Conservation (phyloP, 495 filamentous ascomycete genomes). For the Daldinia concentrica region DNA sequence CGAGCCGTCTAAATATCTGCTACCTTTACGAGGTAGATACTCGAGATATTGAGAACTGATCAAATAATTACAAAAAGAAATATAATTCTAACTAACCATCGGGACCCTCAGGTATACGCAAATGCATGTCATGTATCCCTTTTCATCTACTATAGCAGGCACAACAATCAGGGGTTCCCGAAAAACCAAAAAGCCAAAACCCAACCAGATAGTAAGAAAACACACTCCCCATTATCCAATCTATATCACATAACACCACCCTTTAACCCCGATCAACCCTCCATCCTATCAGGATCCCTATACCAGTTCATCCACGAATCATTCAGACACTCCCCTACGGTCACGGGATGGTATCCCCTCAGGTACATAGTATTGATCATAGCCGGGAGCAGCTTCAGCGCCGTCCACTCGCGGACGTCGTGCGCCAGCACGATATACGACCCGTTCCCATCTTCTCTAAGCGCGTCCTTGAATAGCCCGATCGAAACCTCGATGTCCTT, state of each 20-base stretch:
- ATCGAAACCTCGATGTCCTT: slow-evolving; percentile 63
- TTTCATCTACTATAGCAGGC: too few relatives aligned
- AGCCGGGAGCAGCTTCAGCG: slow-evolving; percentile 68
- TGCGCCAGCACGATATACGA: slow-evolving; percentile 60
- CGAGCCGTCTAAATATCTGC: background rate
- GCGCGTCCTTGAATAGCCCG: slow-evolving; percentile 51
- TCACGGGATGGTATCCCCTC: slow-evolving; percentile 59
- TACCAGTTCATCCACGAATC: slow-evolving; percentile 58
- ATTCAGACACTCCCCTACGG: slow-evolving; percentile 53
- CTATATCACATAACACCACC: background rate
- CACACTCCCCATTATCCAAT: too few relatives aligned
- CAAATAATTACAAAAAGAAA: background rate
- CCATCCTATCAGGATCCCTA: slow-evolving; percentile 25
- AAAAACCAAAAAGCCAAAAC: too few relatives aligned
- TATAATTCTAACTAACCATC: background rate
- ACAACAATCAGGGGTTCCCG: too few relatives aligned
- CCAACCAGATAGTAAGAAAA: background rate
- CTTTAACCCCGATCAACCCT: background rate
- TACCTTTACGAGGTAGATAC: background rate
- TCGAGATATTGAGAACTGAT: too few relatives aligned
- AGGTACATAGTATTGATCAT: slow-evolving; percentile 63
- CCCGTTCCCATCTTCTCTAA: slow-evolving; percentile 48
- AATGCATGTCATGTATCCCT: too few relatives aligned
- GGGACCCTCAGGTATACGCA: too few relatives aligned
- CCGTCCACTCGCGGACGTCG: slow-evolving; percentile 73